Evolutionary conservation across 768 basidiomycete species (phyloP), one percentile per base, ranked within the genome.

Genomic region (Boletus barrowsii): DNA sequence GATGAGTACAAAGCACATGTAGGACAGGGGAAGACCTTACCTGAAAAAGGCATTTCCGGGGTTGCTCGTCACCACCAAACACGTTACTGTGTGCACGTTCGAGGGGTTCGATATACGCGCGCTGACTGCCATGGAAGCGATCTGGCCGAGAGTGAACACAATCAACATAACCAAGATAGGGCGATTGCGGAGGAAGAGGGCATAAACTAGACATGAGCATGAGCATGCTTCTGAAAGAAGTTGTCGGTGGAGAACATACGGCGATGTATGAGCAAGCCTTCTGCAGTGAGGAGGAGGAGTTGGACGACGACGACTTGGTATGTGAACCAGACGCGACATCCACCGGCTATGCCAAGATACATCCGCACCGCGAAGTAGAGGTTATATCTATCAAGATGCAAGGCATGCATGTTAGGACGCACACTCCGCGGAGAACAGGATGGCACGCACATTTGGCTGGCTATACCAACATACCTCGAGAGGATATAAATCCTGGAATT

Each of bases 281-380:
- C 55, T 1, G 49, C 64, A 15, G 41, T 36, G n/a, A 24, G 2
- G 4, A 68, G 49, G 11, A 68, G 48, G 15, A 45, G 6, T 36
- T 68, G 64, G 15, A 60, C 18, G 5, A 47, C 14, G 9, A 26
- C 0, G 2, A 62, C 55, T 49, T 68, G 59, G 47, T 56, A 68
- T 1, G 2, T 5, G 22, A 54, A 60, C 66, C 66, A 68, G 8
- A 35, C 1, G 13, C 35, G 54, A 32, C 66, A 68, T 24, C 51
- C 49, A 3, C n/a, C 1, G 8, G 52, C 5, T 43, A 58, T n/a
- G 1, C 56, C 62, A 10, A 50, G 17, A 17, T 51, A 49, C 58
- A 68, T 64, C 14, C 66, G 62, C 9, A 55, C 32, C 2, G 58
- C 40, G 30, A 68, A 68, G 36, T 42, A 54, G 20, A 68, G 37